These are phyloP conservation scores for Pichia sp. DNA, from an alignment of 1,139 yeast genomes.

Conservation along the genomic window DNA sequence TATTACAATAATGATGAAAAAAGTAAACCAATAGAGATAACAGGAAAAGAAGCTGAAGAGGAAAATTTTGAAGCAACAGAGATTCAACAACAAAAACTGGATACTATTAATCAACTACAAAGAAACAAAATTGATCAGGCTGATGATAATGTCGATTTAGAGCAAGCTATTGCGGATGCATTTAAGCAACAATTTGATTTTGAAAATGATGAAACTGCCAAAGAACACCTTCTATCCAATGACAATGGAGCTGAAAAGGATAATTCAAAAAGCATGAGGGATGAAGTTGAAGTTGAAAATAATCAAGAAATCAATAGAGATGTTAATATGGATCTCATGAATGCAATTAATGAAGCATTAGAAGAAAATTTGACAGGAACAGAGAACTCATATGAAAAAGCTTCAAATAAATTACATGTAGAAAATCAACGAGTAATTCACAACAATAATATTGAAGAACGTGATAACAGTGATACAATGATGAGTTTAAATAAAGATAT, in stretches of 20 bases:
- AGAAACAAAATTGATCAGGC: not conserved
- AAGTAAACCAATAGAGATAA: too few species aligned
- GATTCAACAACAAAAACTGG: not conserved
- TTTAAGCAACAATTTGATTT: constrained; percentile 11
- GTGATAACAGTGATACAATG: not conserved
- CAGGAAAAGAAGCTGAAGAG: too few species aligned
- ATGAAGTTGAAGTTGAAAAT: too few species aligned
- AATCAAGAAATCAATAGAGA: constrained; percentile 1
- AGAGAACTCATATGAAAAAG: not conserved
- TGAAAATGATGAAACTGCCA: constrained; percentile 1
- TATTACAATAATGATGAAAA: too few species aligned
- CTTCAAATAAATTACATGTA: not conserved
- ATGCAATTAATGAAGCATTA: constrained; percentile 13
- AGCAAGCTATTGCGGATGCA: constrained; percentile 19
- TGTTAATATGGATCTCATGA: constrained; percentile 15
- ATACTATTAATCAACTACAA: not conserved
- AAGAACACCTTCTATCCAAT: too few species aligned
- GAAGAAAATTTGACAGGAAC: constrained; percentile 7
- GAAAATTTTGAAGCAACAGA: too few species aligned
- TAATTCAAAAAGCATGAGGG: too few species aligned
- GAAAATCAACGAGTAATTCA: not conserved
- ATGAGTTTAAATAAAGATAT: not conserved
- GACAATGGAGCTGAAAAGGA: too few species aligned
- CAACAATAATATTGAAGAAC: not conserved
- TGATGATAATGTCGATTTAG: constrained; percentile 11